Conservation (phyloP, 305 asterid species). For the Solanum hybrid region DNA sequence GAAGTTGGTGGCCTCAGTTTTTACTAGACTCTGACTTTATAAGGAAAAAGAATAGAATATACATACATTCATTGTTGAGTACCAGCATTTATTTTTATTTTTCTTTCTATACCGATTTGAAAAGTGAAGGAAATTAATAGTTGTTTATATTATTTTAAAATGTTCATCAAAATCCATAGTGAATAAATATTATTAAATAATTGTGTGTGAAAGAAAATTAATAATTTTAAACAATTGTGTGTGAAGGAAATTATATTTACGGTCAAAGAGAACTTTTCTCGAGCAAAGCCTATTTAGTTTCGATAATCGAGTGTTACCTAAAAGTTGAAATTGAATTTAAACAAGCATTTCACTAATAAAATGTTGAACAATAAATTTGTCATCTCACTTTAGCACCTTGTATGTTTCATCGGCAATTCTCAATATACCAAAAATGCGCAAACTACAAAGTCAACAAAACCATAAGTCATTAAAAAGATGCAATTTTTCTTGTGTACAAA, state of each 20-base stretch:
- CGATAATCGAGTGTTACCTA: neutral
- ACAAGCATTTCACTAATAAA: neutral
- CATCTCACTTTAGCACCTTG: neutral
- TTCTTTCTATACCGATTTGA: neutral
- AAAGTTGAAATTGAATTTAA: neutral
- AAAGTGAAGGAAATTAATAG: neutral
- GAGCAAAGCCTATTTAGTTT: neutral
- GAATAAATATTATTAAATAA: fast-evolving
- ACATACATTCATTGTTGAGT: neutral
- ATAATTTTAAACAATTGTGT: neutral
- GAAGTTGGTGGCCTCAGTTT: neutral
- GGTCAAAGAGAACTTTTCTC: neutral
- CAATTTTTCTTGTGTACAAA: neutral
- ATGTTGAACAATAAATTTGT: neutral
- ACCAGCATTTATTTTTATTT: neutral
- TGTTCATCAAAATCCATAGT: neutral
- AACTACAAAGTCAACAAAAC: neutral
- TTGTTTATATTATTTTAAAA: too few species aligned
- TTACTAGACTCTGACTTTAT: neutral
- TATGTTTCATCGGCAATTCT: neutral
- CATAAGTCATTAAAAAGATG: neutral
- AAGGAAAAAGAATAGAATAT: neutral
- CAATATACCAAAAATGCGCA: neutral
- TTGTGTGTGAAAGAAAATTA: neutral
- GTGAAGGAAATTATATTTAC: neutral